These are phyloP conservation scores for Leucocoprinus leucothites DNA, from an alignment of 768 basidiomycete species.

Conservation along the genomic window DNA sequence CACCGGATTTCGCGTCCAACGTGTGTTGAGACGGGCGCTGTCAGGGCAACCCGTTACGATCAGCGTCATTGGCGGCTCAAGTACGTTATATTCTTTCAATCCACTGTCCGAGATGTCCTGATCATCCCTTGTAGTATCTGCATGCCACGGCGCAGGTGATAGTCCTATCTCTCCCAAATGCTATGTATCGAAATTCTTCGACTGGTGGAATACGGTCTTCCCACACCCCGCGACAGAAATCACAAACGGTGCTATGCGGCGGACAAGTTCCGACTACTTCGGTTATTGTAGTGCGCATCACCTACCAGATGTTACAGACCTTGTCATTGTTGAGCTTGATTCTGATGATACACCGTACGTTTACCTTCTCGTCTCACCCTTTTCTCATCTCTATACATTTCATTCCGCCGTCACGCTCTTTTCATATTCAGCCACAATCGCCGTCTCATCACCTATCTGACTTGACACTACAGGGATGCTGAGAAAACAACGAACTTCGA, in stretches of 20 bases:
- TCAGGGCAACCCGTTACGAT: slow-evolving; percentile 86
- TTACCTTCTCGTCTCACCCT: background rate
- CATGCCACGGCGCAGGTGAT: slow-evolving; percentile 92
- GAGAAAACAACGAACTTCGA: slow-evolving; percentile 84
- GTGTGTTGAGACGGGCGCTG: slow-evolving; percentile 79
- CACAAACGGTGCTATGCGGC: slow-evolving; percentile 94
- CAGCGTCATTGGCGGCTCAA: slow-evolving; percentile 84
- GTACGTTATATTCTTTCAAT: slow-evolving; percentile 37
- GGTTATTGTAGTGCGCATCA: slow-evolving; percentile 93
- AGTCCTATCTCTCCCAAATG: slow-evolving; percentile 81
- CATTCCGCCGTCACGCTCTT: too few relatives aligned
- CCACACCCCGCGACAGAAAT: slow-evolving; percentile 97
- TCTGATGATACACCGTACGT: slow-evolving; percentile 84
- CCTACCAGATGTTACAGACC: slow-evolving; percentile 89
- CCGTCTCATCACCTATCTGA: too few relatives aligned
- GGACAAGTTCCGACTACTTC: slow-evolving; percentile 92
- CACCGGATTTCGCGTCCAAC: slow-evolving; percentile 78
- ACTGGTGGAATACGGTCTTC: slow-evolving; percentile 98
- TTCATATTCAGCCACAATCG: too few relatives aligned
- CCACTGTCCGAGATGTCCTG: slow-evolving; percentile 6
- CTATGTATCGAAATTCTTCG: slow-evolving; percentile 94
- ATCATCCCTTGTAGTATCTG: slow-evolving; percentile 58
- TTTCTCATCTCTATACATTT: background rate
- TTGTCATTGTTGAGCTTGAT: slow-evolving; percentile 95
- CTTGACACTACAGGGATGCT: slow-evolving; percentile 60